phyloP scores from a whole-genome alignment of 371 early-diverging fungal species.

The Mucor sp. region DNA sequence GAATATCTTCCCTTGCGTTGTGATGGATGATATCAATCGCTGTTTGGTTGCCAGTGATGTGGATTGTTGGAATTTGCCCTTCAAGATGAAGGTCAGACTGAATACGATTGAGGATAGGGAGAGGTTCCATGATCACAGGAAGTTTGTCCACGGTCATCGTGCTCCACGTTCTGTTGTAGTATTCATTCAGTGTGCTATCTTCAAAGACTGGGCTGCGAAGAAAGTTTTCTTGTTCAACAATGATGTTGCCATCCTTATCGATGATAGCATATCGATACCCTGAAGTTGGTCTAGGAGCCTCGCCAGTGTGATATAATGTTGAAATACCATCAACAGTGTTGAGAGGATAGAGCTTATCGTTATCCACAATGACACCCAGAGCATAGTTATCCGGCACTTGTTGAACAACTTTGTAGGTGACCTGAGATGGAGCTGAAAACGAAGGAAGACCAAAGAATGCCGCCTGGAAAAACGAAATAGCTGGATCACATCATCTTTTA shows the following conservation, averaged over 20 bases:
- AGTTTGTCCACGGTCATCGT: neutral
- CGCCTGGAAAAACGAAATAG: neutral
- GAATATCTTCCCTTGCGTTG: conserved; percentile 19
- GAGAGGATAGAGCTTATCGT: conserved; percentile 11
- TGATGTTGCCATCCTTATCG: neutral
- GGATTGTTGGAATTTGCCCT: conserved; percentile 28
- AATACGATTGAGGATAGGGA: conserved; percentile 20
- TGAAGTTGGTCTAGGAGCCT: conserved; percentile 10
- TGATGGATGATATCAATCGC: conserved; percentile 27
- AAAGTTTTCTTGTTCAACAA: conserved; percentile 17
- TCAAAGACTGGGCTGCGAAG: conserved; percentile 5
- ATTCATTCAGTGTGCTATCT: conserved; percentile 13
- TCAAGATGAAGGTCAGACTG: conserved; percentile 21
- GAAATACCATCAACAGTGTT: neutral
- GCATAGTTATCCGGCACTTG: neutral
- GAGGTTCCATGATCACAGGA: conserved; percentile 9
- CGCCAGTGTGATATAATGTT: conserved; percentile 7
- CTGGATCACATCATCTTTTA: neutral
- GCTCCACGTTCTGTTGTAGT: conserved; percentile 29
- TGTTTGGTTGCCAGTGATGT: conserved; percentile 18
- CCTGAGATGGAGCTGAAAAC: neutral
- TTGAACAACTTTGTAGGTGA: conserved; percentile 17
- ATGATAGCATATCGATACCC: conserved; percentile 19
- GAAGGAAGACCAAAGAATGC: neutral
- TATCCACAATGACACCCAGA: conserved; percentile 16